These are phyloP conservation scores for Sophora flavescens DNA, from an alignment of 306 rosid genomes.

Conservation along the genomic window DNA sequence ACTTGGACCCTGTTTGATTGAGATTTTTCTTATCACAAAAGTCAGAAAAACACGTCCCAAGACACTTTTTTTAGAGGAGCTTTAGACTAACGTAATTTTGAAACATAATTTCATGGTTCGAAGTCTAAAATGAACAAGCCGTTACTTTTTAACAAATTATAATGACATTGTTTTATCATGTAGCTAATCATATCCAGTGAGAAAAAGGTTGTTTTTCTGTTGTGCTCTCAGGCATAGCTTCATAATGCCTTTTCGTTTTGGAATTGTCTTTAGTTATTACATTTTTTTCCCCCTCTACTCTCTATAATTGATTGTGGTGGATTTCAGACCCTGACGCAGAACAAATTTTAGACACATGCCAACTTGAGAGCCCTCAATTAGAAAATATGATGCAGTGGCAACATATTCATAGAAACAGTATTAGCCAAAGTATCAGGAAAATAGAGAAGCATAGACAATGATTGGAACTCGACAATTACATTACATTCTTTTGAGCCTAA, in stretches of 20 bases:
- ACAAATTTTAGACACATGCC: not conserved
- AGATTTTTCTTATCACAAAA: too few species aligned
- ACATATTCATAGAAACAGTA: not conserved
- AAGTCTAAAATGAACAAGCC: too few species aligned
- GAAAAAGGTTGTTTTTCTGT: not conserved
- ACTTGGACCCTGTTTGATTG: too few species aligned
- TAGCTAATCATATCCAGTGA: not conserved
- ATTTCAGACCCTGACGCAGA: not conserved
- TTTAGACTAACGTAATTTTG: too few species aligned
- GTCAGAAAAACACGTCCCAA: too few species aligned
- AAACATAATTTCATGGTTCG: too few species aligned
- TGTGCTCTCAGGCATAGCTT: not conserved
- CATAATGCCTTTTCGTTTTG: not conserved
- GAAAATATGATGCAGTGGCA: not conserved
- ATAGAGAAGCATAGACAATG: not conserved
- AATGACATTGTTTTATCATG: not conserved
- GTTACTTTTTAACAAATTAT: too few species aligned
- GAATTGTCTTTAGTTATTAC: too few species aligned
- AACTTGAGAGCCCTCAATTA: not conserved
- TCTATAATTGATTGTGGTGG: not conserved
- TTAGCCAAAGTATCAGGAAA: not conserved
- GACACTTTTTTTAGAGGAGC: too few species aligned
- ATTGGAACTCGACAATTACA: not conserved
- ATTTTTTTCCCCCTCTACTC: not conserved
- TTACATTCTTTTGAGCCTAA: conserved; percentile 24